Evolutionary conservation across 2,329 filamentous ascomycete species (phyloP).

Genomic region (Cryphonectria carpinicola): DNA sequence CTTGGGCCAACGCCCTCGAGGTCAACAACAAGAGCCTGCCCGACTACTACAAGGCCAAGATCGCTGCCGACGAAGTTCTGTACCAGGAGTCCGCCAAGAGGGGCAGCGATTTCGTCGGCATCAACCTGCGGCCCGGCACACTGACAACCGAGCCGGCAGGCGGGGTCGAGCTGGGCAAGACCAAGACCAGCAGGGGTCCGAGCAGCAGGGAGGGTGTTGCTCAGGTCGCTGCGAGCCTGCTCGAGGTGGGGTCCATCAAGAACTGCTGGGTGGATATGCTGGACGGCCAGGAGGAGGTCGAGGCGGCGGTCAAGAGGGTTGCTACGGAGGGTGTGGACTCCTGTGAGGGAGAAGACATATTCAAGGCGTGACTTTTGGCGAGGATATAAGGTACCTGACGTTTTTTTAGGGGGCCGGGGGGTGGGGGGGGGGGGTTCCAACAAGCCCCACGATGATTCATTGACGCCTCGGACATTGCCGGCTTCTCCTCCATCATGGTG

Average conservation of each 20-base stretch:
- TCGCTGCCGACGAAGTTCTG: conserved; percentile 61
- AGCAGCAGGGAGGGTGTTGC: conserved; percentile 65
- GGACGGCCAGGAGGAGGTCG: conserved; percentile 55
- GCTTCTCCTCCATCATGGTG: background rate
- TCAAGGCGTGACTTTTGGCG: conserved; percentile 19
- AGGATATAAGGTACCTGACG: background rate
- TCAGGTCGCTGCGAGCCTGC: conserved; percentile 56
- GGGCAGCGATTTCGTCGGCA: conserved; percentile 47
- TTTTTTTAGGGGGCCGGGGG: too few species aligned
- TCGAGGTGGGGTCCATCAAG: conserved; percentile 53
- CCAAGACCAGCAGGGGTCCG: conserved; percentile 40
- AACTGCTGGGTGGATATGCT: conserved; percentile 60
- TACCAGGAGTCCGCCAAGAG: conserved; percentile 51
- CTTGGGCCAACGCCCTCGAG: conserved; percentile 48
- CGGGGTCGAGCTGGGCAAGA: conserved; percentile 52
- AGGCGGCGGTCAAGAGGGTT: conserved; percentile 52
- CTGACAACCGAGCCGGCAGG: conserved; percentile 54
- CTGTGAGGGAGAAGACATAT: conserved; percentile 55
- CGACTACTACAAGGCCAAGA: conserved; percentile 63
- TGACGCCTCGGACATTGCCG: background rate
- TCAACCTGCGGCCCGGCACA: conserved; percentile 57
- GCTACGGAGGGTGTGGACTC: conserved; percentile 54
- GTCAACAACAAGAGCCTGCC: conserved; percentile 49
- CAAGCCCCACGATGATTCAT: background rate
- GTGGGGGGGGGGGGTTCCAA: too few species aligned